Evolutionary conservation across 129 eudicot species (phyloP).

Genomic region (Cynara cardunculus): DNA sequence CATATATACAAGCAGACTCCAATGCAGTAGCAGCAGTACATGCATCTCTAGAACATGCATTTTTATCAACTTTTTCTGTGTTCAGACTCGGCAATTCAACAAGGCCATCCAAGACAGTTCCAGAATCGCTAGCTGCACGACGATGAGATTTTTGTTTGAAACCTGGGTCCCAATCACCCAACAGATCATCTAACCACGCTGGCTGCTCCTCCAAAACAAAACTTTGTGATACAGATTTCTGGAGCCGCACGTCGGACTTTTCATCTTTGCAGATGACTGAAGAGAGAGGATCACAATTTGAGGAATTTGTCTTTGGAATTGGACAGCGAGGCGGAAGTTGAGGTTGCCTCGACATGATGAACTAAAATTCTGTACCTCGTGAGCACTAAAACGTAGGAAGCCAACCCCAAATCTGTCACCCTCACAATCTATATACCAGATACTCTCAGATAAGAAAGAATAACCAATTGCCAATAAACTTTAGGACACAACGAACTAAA

Average conservation of each 20-base stretch:
- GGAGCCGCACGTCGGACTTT: slow-evolving; percentile 19
- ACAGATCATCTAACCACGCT: slow-evolving; percentile 63
- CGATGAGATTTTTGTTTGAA: slow-evolving; percentile 29
- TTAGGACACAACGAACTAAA: not conserved
- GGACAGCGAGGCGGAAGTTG: slow-evolving; percentile 92
- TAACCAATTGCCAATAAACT: not conserved
- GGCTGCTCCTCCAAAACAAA: slow-evolving; percentile 57
- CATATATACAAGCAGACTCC: slow-evolving; percentile 55
- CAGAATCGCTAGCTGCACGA: slow-evolving; percentile 62
- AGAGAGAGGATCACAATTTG: slow-evolving; percentile 27
- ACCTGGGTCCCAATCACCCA: slow-evolving; percentile 52
- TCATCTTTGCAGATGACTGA: slow-evolving; percentile 20
- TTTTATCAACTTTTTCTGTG: slow-evolving; percentile 23
- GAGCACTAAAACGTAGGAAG: not conserved
- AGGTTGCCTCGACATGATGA: slow-evolving; percentile 55
- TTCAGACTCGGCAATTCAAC: slow-evolving; percentile 29
- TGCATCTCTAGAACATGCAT: slow-evolving; percentile 24
- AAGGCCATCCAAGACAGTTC: slow-evolving; percentile 34
- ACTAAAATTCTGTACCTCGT: slow-evolving; percentile 3
- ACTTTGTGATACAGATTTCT: slow-evolving; percentile 51
- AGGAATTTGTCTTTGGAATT: slow-evolving; percentile 32
- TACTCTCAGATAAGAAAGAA: not conserved
- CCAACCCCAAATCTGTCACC: not conserved
- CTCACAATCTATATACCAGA: not conserved
- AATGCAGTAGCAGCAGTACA: slow-evolving; percentile 21